Percentiles rank a stretch among this genome's conserved stretches.
Evolutionary conservation across 2,329 filamentous ascomycete genomes (phyloP).

Genomic region (Colletotrichum higginsianum): DNA sequence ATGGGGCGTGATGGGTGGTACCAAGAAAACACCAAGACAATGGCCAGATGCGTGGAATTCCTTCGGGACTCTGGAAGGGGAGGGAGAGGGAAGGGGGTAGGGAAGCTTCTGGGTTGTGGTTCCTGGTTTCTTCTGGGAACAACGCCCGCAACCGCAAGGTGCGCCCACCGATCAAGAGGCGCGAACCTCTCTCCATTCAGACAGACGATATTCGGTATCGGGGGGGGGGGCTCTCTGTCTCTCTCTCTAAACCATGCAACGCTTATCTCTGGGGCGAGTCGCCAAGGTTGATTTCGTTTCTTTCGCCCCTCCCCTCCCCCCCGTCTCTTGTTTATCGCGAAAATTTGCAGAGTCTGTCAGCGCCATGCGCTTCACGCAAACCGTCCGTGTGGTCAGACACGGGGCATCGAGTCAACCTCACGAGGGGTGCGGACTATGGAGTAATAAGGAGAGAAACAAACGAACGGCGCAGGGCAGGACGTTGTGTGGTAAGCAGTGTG

Average conservation of each 20-base stretch:
- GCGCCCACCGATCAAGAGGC: not conserved
- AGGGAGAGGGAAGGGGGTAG: too few relatives aligned
- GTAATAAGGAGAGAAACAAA: not conserved
- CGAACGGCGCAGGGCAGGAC: not conserved
- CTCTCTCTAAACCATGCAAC: conserved; percentile 1
- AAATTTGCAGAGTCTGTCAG: not conserved
- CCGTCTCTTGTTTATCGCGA: not conserved
- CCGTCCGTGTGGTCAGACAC: conserved; percentile 2
- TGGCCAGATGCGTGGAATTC: conserved; percentile 24
- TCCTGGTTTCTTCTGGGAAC: not conserved
- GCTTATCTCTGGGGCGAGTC: conserved; percentile 31
- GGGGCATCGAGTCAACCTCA: conserved; percentile 26
- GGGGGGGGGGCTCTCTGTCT: not conserved
- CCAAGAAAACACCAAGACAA: conserved; percentile 42
- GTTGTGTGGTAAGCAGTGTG: not conserved
- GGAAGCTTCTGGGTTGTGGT: too few relatives aligned
- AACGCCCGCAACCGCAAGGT: conserved; percentile 8
- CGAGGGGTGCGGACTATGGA: not conserved
- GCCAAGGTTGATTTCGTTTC: not conserved
- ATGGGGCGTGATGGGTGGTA: conserved; percentile 27
- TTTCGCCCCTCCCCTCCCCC: not conserved
- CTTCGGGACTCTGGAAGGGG: not conserved
- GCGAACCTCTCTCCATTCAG: too few relatives aligned
- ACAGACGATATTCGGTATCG: not conserved
- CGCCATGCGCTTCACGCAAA: not conserved